Evolutionary conservation across 192 early-diverging fungal species (phyloP).

Genomic region (Chytriomyces confervae): DNA sequence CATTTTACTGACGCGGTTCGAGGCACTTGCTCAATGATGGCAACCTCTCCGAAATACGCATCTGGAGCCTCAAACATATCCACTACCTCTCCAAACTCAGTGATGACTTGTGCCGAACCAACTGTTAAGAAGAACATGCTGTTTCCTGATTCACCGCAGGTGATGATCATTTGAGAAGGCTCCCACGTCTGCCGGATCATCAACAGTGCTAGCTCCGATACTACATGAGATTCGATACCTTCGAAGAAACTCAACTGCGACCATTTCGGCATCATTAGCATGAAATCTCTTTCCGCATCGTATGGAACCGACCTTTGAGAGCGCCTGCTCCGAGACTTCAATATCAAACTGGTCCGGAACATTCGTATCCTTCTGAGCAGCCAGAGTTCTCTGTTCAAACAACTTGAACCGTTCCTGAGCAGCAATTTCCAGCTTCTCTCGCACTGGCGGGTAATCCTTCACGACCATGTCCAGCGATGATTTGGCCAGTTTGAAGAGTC

Average conservation of each 20-base stretch:
- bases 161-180: slow-evolving; percentile 45
- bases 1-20: slow-evolving; percentile 49
- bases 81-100: slow-evolving; percentile 55
- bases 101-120: slow-evolving; percentile 52
- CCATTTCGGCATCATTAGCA: slow-evolving; percentile 3
- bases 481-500: slow-evolving; percentile 48
- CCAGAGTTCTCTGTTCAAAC: slow-evolving; percentile 30
- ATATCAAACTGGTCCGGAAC: slow-evolving; percentile 47
- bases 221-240: slow-evolving; percentile 37
- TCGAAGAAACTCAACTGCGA: slow-evolving; percentile 43
- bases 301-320: slow-evolving; percentile 43
- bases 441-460: slow-evolving; percentile 45
- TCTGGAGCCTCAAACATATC: slow-evolving; percentile 44
- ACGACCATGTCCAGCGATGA: slow-evolving; percentile 39
- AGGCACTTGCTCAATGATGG: slow-evolving; percentile 57
- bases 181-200: slow-evolving; percentile 49
- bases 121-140: slow-evolving; percentile 64
- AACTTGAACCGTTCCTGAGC: slow-evolving; percentile 51
- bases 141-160: slow-evolving; percentile 40
- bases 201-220: slow-evolving; percentile 46
- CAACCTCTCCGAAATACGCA: slow-evolving; percentile 63
- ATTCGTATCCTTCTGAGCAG: slow-evolving; percentile 36
- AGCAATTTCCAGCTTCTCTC: slow-evolving; percentile 45
- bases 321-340: slow-evolving; percentile 46
- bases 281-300: neutral